Evolutionary conservation across 2,329 filamentous ascomycete genomes (phyloP).

Genomic region (Phialophora macrospora): DNA sequence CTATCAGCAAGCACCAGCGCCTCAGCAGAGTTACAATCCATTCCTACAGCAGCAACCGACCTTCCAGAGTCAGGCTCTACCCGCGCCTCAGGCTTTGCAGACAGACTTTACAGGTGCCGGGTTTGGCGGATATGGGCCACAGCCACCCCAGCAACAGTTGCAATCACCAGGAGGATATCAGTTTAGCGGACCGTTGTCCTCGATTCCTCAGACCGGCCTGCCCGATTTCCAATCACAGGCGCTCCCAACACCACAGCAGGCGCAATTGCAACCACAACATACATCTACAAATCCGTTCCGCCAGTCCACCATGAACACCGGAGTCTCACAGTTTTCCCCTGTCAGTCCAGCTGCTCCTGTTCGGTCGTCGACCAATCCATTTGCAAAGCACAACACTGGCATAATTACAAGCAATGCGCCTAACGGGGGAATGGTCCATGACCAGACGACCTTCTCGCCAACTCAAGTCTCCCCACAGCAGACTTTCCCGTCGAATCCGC

Average conservation of each 20-base stretch:
- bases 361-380: conserved; percentile 82
- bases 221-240: conserved; percentile 54
- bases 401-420: conserved; percentile 24
- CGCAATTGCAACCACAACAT: conserved; percentile 52
- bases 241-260: conserved; percentile 44
- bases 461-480: conserved; percentile 43
- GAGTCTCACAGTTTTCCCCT: conserved; percentile 49
- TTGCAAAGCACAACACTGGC: conserved; percentile 66
- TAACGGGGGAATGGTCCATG: conserved; percentile 6
- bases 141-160: conserved; percentile 64
- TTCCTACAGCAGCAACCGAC: conserved; percentile 37
- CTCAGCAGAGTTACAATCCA: conserved; percentile 41
- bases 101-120: conserved; percentile 74
- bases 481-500: conserved; percentile 39
- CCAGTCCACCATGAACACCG: conserved; percentile 76
- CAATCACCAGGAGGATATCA: conserved; percentile 42
- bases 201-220: conserved; percentile 57
- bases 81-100: conserved; percentile 39
- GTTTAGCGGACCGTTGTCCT: conserved; percentile 49
- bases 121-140: conserved; percentile 79
- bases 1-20: conserved; percentile 36
- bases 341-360: conserved; percentile 49
- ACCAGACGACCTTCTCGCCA: conserved; percentile 43
- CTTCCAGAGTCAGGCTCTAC: conserved; percentile 38
- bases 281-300: conserved; percentile 90